Evolutionary conservation across 2,329 filamentous ascomycete species (phyloP).

Genomic region (Penicillium palitans): DNA sequence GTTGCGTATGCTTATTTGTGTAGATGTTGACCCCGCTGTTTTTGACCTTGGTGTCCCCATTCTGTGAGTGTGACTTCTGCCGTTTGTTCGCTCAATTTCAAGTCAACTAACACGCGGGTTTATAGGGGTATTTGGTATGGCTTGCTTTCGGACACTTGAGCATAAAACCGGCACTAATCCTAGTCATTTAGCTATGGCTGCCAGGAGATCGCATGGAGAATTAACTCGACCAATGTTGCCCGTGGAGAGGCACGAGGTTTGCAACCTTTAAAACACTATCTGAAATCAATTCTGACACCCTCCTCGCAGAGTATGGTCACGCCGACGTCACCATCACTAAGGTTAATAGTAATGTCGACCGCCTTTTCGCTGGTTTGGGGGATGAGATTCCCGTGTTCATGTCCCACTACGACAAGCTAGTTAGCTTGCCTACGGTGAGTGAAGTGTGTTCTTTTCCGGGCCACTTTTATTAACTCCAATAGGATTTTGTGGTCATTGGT

Average conservation of each 20-base stretch:
- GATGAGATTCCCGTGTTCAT: slow-evolving; percentile 75
- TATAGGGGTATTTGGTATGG: slow-evolving; percentile 23
- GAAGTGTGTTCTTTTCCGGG: neutral
- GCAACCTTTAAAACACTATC: neutral
- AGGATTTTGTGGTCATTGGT: slow-evolving; percentile 71
- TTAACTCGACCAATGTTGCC: slow-evolving; percentile 64
- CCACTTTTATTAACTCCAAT: slow-evolving; percentile 6
- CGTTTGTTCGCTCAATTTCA: slow-evolving; percentile 69
- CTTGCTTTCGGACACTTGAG: neutral
- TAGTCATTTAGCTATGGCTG: slow-evolving; percentile 52
- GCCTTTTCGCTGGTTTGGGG: slow-evolving; percentile 74
- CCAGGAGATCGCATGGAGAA: slow-evolving; percentile 73
- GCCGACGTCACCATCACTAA: slow-evolving; percentile 63
- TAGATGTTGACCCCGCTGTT: slow-evolving; percentile 68
- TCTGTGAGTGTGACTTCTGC: slow-evolving; percentile 52
- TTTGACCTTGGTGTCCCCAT: slow-evolving; percentile 65
- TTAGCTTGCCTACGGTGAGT: slow-evolving; percentile 58
- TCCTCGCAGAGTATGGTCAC: slow-evolving; percentile 64
- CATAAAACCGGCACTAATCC: slow-evolving; percentile 47
- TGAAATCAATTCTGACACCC: slow-evolving; percentile 4
- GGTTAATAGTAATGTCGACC: slow-evolving; percentile 65
- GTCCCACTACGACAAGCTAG: slow-evolving; percentile 87
- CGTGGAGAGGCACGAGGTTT: slow-evolving; percentile 59
- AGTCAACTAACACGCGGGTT: slow-evolving; percentile 42
- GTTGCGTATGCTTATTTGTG: neutral